phyloP scores from a whole-genome alignment of 2,329 filamentous ascomycete genomes.

The Penicillium capsulatum region DNA sequence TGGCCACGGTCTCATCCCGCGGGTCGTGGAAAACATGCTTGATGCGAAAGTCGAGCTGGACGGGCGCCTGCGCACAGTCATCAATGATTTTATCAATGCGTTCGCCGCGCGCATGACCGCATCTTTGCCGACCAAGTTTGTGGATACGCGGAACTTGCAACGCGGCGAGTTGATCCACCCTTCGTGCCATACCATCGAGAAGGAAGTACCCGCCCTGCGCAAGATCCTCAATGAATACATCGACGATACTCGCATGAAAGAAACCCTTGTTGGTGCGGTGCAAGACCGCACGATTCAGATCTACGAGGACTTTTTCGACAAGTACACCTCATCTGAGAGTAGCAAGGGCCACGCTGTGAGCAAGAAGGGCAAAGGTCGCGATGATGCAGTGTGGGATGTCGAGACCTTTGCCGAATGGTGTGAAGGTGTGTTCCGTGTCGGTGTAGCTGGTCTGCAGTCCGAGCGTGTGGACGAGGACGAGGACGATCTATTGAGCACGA shows the following conservation, averaged over 20 bases:
- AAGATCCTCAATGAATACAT: conserved; percentile 59
- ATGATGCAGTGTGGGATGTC: conserved; percentile 61
- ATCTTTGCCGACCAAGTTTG: conserved; percentile 39
- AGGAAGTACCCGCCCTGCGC: conserved; percentile 54
- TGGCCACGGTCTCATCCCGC: conserved; percentile 56
- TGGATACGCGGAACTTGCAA: conserved; percentile 37
- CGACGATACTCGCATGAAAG: conserved; percentile 60
- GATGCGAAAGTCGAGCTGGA: conserved; percentile 67
- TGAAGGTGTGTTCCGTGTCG: conserved; percentile 56
- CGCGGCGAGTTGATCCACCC: conserved; percentile 43
- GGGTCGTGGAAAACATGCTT: conserved; percentile 67
- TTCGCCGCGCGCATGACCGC: conserved; percentile 57
- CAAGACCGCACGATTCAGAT: conserved; percentile 59
- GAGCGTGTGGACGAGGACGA: conserved; percentile 24
- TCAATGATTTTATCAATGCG: conserved; percentile 61
- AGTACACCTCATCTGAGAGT: conserved; percentile 42
- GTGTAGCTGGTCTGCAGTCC: conserved; percentile 36
- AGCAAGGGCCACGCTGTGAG: conserved; percentile 32
- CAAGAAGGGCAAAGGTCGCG: conserved; percentile 57
- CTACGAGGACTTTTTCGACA: conserved; percentile 63
- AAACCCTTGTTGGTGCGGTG: conserved; percentile 63
- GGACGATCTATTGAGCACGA: conserved; percentile 23
- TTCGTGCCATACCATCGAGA: conserved; percentile 54
- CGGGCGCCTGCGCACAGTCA: conserved; percentile 57
- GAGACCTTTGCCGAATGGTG: conserved; percentile 63